phyloP scores from a whole-genome alignment of 2,329 filamentous ascomycete species.

The Epichloe scottii region DNA sequence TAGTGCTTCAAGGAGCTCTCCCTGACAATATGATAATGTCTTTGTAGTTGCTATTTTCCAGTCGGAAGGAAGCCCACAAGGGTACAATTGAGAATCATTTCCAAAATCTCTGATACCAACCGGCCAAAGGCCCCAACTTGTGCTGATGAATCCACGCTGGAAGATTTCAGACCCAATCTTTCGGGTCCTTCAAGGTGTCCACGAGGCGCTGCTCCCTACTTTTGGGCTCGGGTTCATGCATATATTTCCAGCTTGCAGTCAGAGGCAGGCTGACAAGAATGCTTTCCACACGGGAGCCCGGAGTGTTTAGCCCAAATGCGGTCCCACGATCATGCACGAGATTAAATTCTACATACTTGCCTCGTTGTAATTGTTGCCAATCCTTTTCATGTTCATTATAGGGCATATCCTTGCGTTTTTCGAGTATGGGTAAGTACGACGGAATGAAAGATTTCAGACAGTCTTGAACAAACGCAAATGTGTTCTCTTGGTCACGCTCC shows the following conservation, averaged over 20 bases:
- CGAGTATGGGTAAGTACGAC: conserved; percentile 79
- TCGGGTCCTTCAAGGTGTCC: conserved; percentile 53
- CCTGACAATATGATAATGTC: too few species aligned
- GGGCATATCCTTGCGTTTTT: conserved; percentile 81
- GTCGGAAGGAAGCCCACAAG: too few species aligned
- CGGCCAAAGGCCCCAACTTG: too few species aligned
- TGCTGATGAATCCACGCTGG: too few species aligned
- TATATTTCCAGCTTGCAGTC: conserved; percentile 90
- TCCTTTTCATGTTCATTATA: conserved; percentile 78
- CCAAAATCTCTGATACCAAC: too few species aligned
- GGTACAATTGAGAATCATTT: too few species aligned
- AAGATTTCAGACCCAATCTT: conserved; percentile 47
- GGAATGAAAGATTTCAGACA: conserved; percentile 80
- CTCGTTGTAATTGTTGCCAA: conserved; percentile 90
- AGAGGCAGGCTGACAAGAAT: conserved; percentile 94
- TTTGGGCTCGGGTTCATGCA: conserved; percentile 70
- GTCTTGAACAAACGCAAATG: conserved; percentile 81
- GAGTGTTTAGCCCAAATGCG: conserved; percentile 85
- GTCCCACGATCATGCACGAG: conserved; percentile 93
- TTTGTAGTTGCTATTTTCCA: too few species aligned
- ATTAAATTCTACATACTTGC: conserved; percentile 98
- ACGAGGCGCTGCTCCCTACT: conserved; percentile 70
- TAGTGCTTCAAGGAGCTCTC: too few species aligned
- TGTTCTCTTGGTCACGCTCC: conserved; percentile 75
- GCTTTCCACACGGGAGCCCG: conserved; percentile 83